Percentiles rank a stretch among this genome's conserved stretches.
Evolutionary conservation across 371 early-diverging fungal species (phyloP).

Genomic region (Smittium mucronatum): DNA sequence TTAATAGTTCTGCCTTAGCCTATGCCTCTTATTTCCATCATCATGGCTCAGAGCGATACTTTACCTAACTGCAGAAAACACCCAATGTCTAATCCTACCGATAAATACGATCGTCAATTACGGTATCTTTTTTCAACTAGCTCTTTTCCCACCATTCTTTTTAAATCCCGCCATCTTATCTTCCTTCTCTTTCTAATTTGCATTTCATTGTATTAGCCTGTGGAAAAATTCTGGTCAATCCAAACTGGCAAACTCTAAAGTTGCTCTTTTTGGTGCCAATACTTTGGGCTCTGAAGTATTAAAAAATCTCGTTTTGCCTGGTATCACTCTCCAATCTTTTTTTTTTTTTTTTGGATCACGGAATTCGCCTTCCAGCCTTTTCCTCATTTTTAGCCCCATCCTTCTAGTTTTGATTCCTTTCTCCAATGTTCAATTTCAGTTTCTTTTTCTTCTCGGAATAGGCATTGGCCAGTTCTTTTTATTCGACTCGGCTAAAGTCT

Average conservation of each 20-base stretch:
- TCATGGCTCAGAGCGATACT: too few relatives aligned
- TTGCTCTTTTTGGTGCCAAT: constrained; percentile 70
- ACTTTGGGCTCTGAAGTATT: constrained; percentile 79
- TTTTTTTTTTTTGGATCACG: neutral
- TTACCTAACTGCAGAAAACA: neutral
- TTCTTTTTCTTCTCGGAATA: too few relatives aligned
- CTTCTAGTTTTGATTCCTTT: neutral
- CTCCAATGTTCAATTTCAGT: neutral
- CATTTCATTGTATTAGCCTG: constrained; percentile 42
- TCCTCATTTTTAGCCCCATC: neutral
- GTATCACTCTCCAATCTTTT: constrained; percentile 31
- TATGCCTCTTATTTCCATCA: neutral
- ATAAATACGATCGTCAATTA: neutral
- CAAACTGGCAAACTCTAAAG: constrained; percentile 64
- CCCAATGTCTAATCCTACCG: neutral
- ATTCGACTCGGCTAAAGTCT: constrained; percentile 53
- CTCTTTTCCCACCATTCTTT: too few relatives aligned
- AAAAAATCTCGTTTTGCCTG: constrained; percentile 89
- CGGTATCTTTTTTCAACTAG: too few relatives aligned
- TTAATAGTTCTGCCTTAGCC: neutral
- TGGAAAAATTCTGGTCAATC: constrained; percentile 87
- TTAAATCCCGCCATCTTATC: too few relatives aligned
- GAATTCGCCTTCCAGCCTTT: neutral
- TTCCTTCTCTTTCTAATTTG: too few relatives aligned
- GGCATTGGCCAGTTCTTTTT: constrained; percentile 80